phyloP scores from a whole-genome alignment of 129 eudicot species.

The Pulicaria dysenterica region DNA sequence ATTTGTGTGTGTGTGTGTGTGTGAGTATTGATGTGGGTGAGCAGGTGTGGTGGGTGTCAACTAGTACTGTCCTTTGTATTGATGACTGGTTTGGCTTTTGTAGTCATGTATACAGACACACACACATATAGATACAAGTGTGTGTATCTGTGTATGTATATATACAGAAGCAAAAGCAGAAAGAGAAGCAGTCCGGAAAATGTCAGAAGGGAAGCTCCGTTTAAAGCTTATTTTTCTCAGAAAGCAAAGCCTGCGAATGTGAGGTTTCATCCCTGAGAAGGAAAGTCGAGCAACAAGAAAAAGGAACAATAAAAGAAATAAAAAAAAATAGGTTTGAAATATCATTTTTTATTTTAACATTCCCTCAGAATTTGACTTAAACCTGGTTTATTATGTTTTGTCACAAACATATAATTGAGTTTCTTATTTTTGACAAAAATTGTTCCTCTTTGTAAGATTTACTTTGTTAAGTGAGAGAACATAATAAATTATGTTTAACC shows the following conservation, averaged over 20 bases:
- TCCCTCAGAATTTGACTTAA: too few species aligned
- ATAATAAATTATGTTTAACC: too few species aligned
- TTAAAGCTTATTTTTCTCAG: conserved; percentile 36
- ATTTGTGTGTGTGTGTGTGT: neutral
- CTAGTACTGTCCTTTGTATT: conserved; percentile 57
- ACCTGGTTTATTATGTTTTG: too few species aligned
- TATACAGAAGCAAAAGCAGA: neutral
- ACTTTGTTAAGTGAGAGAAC: too few species aligned
- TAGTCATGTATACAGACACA: conserved; percentile 38
- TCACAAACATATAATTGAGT: too few species aligned
- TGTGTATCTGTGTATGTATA: conserved; percentile 4
- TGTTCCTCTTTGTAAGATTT: too few species aligned
- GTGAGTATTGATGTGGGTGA: conserved; percentile 16
- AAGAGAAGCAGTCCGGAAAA: conserved; percentile 30
- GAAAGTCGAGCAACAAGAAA: neutral
- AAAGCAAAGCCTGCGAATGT: conserved; percentile 31
- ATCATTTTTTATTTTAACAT: too few species aligned
- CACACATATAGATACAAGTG: conserved; percentile 30
- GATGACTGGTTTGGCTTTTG: conserved; percentile 76
- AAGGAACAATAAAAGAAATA: neutral
- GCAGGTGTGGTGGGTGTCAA: conserved; percentile 32
- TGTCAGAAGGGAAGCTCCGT: conserved; percentile 31
- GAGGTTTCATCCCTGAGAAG: conserved; percentile 4
- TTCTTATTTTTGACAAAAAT: too few species aligned
- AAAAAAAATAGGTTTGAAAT: neutral